Percentiles rank a stretch among this genome's conserved stretches.
phyloP scores from a whole-genome alignment of 495 filamentous ascomycete species.

The Trichoderma virens region DNA sequence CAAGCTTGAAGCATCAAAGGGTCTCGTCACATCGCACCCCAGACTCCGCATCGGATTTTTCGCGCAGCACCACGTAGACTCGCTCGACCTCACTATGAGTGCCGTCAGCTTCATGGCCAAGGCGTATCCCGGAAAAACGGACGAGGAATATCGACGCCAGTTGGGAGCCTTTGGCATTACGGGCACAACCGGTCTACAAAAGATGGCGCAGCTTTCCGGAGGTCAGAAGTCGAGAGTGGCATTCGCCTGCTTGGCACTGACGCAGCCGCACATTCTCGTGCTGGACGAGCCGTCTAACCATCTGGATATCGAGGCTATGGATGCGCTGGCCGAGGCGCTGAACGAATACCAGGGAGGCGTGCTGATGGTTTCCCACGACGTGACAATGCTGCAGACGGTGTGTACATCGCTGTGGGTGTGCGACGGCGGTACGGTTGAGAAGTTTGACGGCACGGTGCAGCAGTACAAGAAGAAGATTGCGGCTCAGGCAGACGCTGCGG shows the following conservation, averaged over 20 bases:
- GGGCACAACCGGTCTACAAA: constrained; percentile 91
- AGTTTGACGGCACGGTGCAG: constrained; percentile 90
- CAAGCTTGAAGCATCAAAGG: constrained; percentile 66
- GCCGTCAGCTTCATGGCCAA: constrained; percentile 95
- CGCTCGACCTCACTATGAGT: constrained; percentile 77
- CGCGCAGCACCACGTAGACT: constrained; percentile 97
- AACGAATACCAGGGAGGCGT: constrained; percentile 87
- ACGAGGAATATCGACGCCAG: constrained; percentile 95
- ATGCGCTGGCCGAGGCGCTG: constrained; percentile 79
- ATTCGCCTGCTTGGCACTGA: constrained; percentile 87
- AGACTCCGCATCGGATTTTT: constrained; percentile 91
- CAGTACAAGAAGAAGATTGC: constrained; percentile 96
- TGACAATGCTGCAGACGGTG: constrained; percentile 92
- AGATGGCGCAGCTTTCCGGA: constrained; percentile 90
- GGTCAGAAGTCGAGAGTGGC: constrained; percentile 98
- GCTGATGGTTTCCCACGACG: constrained; percentile 98
- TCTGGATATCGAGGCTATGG: constrained; percentile 99
- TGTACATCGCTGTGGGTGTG: constrained; percentile 95
- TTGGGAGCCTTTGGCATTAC: constrained; percentile 98
- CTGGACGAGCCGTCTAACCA: constrained; percentile 98
- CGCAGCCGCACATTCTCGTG: constrained; percentile 93
- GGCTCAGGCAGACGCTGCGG: constrained; percentile 78
- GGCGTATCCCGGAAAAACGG: constrained; percentile 77
- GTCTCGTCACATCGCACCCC: constrained; percentile 79
- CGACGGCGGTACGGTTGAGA: constrained; percentile 89